Conservation (phyloP, 306 rosid species). For the Inga laurina region DNA sequence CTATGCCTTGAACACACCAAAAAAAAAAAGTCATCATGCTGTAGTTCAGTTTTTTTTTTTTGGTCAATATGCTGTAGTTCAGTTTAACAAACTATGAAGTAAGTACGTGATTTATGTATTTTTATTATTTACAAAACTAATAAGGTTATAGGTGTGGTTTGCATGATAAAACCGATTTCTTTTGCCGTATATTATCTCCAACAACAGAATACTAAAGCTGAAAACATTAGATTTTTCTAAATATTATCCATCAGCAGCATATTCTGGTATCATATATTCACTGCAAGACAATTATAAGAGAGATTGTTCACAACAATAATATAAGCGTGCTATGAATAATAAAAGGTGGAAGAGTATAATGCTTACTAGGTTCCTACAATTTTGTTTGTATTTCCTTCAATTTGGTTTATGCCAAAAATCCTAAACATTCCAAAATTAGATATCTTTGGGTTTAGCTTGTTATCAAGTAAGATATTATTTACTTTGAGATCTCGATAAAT, state of each 20-base stretch:
- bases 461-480: slow-evolving; percentile 55
- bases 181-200: slow-evolving; percentile 28
- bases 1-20: slow-evolving; percentile 37
- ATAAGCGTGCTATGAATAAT: background rate
- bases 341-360: background rate
- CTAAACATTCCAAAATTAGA: slow-evolving; percentile 60
- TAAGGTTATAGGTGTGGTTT: slow-evolving; percentile 34
- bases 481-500: slow-evolving; percentile 57
- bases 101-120: background rate
- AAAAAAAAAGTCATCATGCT: background rate
- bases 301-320: background rate
- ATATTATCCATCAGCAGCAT: slow-evolving; percentile 34
- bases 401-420: slow-evolving; percentile 45
- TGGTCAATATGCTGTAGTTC: background rate
- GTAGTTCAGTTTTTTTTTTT: background rate
- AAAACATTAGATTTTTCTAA: background rate
- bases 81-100: background rate
- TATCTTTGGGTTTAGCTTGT: slow-evolving; percentile 49
- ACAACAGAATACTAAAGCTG: background rate
- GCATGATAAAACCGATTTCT: slow-evolving; percentile 33
- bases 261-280: slow-evolving; percentile 59
- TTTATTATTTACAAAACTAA: slow-evolving; percentile 33
- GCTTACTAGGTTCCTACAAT: slow-evolving; percentile 60
- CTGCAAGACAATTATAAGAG: background rate
- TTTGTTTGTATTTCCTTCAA: slow-evolving; percentile 54